phyloP scores from a whole-genome alignment of 2,329 filamentous ascomycete species.

The Myriosclerotinia scirpicola region DNA sequence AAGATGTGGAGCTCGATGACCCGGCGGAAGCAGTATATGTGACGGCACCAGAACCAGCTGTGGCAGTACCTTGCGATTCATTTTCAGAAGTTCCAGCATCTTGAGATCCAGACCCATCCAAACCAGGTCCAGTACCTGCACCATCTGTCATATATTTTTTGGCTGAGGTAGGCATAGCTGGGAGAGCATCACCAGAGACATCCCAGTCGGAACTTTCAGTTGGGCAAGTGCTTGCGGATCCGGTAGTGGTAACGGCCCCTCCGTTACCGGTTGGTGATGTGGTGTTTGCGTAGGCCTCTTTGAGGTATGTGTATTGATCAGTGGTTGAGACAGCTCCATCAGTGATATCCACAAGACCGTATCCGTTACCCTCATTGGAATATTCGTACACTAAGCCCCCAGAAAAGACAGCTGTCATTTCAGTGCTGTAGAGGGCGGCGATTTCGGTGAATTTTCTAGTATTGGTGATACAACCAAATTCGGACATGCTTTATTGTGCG shows the following conservation, averaged over 20 bases:
- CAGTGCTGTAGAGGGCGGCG: conserved; percentile 69
- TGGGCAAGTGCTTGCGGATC: conserved; percentile 47
- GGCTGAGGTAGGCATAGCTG: conserved; percentile 48
- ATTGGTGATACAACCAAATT: conserved; percentile 86
- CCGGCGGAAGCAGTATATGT: conserved; percentile 29
- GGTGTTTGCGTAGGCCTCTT: conserved; percentile 47
- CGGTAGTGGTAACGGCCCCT: conserved; percentile 45
- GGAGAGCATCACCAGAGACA: conserved; percentile 47
- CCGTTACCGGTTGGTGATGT: conserved; percentile 52
- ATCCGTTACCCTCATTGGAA: conserved; percentile 74
- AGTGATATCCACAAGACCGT: conserved; percentile 51
- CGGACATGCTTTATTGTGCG: conserved; percentile 58
- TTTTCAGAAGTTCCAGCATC: conserved; percentile 38
- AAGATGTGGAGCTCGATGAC: conserved; percentile 7
- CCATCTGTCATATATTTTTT: conserved; percentile 49
- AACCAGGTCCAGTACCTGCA: conserved; percentile 48
- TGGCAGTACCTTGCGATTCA: conserved; percentile 34
- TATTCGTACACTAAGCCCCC: conserved; percentile 97
- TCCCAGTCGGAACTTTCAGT: conserved; percentile 48
- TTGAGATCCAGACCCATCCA: conserved; percentile 40
- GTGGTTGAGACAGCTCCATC: conserved; percentile 44
- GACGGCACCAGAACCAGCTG: conserved; percentile 32
- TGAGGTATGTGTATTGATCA: conserved; percentile 50
- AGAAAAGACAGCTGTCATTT: conserved; percentile 90
- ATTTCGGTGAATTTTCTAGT: conserved; percentile 81